Conservation (phyloP, 441 rosid species). For the Populus hybrid region DNA sequence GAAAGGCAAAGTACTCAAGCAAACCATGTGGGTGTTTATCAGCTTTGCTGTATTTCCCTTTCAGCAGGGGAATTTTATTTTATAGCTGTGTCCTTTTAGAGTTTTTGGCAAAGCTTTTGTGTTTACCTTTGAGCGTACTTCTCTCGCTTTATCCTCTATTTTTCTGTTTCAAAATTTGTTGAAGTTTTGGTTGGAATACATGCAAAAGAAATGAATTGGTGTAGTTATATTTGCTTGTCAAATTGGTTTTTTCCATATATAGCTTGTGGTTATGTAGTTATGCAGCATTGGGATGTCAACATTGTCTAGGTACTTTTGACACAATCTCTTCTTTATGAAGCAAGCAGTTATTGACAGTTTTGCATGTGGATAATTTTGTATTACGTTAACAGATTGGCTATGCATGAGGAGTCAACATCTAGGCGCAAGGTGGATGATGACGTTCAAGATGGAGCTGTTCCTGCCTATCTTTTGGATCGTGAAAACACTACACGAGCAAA, state of each 20-base stretch:
- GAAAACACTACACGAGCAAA: slow-evolving; percentile 79
- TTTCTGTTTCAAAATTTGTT: too few species aligned
- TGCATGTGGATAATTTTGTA: not conserved
- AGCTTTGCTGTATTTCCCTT: too few species aligned
- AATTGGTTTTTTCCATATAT: not conserved
- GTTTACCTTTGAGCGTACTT: too few species aligned
- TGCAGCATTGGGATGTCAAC: not conserved
- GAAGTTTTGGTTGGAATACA: too few species aligned
- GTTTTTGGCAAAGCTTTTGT: too few species aligned
- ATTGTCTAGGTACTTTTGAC: not conserved
- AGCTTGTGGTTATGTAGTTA: not conserved
- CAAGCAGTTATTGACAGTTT: not conserved
- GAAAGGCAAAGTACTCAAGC: too few species aligned
- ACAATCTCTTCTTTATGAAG: not conserved
- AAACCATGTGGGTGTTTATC: too few species aligned
- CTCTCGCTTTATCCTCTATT: too few species aligned
- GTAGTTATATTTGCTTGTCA: not conserved
- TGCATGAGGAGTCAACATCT: slow-evolving; percentile 82
- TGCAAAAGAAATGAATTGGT: too few species aligned
- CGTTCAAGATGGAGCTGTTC: slow-evolving; percentile 86
- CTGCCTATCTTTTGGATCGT: slow-evolving; percentile 93
- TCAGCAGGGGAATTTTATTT: too few species aligned
- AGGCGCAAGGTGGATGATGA: slow-evolving; percentile 86
- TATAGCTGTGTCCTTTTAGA: too few species aligned
- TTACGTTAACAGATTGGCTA: slow-evolving; percentile 49